Percentiles rank a stretch among this genome's conserved stretches.
Evolutionary conservation across 345 rosid species (phyloP).

Genomic region (Fremontodendron californicum): DNA sequence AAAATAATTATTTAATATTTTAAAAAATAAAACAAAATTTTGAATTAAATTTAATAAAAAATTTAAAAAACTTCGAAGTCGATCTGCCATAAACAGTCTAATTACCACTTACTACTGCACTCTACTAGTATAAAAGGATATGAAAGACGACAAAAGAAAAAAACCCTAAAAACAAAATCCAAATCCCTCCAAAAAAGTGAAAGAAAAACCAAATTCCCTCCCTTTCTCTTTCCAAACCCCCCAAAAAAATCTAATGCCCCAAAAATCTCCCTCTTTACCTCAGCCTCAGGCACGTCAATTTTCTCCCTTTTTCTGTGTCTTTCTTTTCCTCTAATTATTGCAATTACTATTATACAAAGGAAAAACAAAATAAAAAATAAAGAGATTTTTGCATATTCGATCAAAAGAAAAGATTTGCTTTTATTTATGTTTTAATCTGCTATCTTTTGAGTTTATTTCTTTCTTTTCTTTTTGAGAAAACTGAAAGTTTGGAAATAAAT

Average conservation of each 20-base stretch:
- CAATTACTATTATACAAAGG: background rate
- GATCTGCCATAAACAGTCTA: no score
- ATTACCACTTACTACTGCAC: no score
- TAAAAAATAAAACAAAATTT: no score
- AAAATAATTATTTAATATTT: no score
- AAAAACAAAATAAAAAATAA: background rate
- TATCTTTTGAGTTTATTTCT: no score
- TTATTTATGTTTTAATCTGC: background rate
- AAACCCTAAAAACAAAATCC: background rate
- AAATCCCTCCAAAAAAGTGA: background rate
- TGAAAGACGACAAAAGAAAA: no score
- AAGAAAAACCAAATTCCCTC: background rate
- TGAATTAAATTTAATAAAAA: no score
- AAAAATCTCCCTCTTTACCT: conserved; percentile 15
- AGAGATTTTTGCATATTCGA: background rate
- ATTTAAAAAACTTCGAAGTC: no score
- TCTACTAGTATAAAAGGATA: no score
- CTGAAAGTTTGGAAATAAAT: background rate
- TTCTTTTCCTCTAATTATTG: background rate
- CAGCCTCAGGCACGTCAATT: conserved; percentile 37
- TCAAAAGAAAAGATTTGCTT: background rate
- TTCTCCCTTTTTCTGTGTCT: background rate
- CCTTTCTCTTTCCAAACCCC: background rate
- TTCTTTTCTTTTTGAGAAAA: background rate
- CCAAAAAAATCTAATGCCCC: conserved; percentile 19